Conservation (phyloP, 345 rosid genomes). For the Geranium brycei region DNA sequence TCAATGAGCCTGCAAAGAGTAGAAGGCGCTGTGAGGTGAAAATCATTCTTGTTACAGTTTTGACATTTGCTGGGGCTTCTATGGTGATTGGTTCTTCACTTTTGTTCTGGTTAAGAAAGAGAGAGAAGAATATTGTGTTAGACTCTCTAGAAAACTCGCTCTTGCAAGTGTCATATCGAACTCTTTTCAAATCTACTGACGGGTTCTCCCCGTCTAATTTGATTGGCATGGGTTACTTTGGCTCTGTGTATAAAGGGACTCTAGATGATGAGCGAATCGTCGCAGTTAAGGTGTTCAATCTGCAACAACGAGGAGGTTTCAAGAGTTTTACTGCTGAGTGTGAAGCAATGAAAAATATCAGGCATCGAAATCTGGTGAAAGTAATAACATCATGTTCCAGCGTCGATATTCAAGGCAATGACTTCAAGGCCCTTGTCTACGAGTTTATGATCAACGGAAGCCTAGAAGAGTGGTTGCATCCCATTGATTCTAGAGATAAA, state of each 20-base stretch:
- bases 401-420: constrained; percentile 28
- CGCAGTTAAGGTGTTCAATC: constrained; percentile 16
- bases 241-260: constrained; percentile 10
- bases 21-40: not conserved
- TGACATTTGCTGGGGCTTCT: not conserved
- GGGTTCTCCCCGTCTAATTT: constrained; percentile 14
- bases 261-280: not conserved
- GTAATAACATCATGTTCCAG: constrained; percentile 38
- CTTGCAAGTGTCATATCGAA: constrained; percentile 5
- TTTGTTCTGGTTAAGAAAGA: not conserved
- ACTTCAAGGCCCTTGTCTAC: constrained; percentile 38
- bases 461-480: constrained; percentile 25
- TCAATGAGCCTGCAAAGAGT: not conserved
- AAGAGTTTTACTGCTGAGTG: constrained; percentile 16
- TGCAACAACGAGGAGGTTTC: constrained; percentile 5
- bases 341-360: constrained; percentile 10
- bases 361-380: constrained; percentile 43
- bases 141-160: not conserved
- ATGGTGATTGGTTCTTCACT: not conserved
- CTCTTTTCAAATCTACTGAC: constrained; percentile 10
- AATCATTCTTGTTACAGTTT: not conserved
- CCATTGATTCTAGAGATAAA: constrained; percentile 6
- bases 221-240: constrained; percentile 14
- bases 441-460: constrained; percentile 39
- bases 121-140: not conserved